Conservation (phyloP, 2,329 filamentous ascomycete species). For the Claviceps arundinis region DNA sequence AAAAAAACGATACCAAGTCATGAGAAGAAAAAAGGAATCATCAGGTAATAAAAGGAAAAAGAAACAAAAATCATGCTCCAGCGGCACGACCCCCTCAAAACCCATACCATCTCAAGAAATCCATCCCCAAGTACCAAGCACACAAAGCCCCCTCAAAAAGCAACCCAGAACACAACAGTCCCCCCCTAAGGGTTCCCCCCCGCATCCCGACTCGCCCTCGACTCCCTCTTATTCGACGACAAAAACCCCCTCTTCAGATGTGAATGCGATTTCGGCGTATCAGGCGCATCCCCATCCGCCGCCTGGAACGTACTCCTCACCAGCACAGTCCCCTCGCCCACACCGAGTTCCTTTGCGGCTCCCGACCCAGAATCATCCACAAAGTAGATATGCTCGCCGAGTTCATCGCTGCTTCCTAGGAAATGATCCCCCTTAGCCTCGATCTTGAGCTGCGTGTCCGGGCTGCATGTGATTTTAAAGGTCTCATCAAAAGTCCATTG, state of each 20-base stretch:
- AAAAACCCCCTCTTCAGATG: slow-evolving; percentile 40
- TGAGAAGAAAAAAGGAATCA: not conserved
- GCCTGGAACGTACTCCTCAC: slow-evolving; percentile 60
- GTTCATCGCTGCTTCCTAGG: slow-evolving; percentile 68
- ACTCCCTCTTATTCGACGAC: slow-evolving; percentile 41
- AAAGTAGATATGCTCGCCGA: slow-evolving; percentile 82
- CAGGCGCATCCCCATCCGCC: slow-evolving; percentile 30
- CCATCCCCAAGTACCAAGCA: not conserved
- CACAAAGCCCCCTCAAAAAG: not conserved
- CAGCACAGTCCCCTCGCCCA: slow-evolving; percentile 59
- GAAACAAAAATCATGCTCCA: no score
- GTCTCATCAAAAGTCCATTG: slow-evolving; percentile 61
- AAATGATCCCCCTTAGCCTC: slow-evolving; percentile 74
- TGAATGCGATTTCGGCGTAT: slow-evolving; percentile 32
- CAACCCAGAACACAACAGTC: slow-evolving; percentile 7
- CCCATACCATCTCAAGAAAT: no score
- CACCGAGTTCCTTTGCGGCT: slow-evolving; percentile 58
- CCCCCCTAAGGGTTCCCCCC: slow-evolving; percentile 22
- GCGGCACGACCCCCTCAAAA: no score
- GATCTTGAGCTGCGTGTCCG: slow-evolving; percentile 77
- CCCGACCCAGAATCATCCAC: slow-evolving; percentile 65
- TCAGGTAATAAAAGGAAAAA: not conserved
- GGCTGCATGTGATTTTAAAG: slow-evolving; percentile 63
- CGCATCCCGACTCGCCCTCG: slow-evolving; percentile 29
- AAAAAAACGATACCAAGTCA: not conserved